phyloP scores from a whole-genome alignment of 177 flowering plant genomes.

The Vitis hybrid region DNA sequence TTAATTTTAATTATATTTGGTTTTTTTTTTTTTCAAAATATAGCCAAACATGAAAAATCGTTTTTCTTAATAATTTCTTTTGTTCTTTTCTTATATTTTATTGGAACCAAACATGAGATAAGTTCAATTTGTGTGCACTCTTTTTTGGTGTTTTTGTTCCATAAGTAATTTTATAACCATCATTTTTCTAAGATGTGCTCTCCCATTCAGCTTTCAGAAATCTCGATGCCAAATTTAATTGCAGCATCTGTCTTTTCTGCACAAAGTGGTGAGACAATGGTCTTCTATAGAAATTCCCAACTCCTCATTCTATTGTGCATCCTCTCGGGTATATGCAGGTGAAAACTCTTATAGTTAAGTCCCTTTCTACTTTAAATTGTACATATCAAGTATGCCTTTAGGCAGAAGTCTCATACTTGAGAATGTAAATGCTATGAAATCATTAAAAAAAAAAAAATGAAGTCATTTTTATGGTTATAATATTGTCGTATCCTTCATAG shows the following conservation, averaged over 20 bases:
- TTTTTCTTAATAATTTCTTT: not conserved
- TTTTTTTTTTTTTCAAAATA: no score
- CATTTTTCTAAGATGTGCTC: constrained; percentile 7
- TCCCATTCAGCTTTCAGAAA: constrained; percentile 30
- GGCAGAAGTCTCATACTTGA: no score
- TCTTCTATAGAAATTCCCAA: constrained; percentile 14
- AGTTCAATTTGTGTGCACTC: no score
- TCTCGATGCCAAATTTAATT: constrained; percentile 28
- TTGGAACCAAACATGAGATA: no score
- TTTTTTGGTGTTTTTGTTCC: no score
- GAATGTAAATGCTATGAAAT: no score
- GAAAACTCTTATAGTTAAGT: not conserved
- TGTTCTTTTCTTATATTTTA: not conserved
- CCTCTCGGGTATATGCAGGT: constrained; percentile 37
- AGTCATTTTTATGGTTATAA: no score
- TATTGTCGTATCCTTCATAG: no score
- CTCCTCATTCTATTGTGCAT: constrained; percentile 21
- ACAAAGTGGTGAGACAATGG: constrained; percentile 13
- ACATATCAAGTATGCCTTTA: no score
- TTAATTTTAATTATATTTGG: no score
- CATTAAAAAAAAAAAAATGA: no score
- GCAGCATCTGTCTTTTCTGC: constrained; percentile 32
- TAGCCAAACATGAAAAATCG: no score
- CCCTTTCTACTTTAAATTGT: not conserved
- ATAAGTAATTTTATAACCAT: not conserved